These are phyloP conservation scores for Rhizopogon roseolus DNA, from an alignment of 768 basidiomycete species.

Conservation along the genomic window DNA sequence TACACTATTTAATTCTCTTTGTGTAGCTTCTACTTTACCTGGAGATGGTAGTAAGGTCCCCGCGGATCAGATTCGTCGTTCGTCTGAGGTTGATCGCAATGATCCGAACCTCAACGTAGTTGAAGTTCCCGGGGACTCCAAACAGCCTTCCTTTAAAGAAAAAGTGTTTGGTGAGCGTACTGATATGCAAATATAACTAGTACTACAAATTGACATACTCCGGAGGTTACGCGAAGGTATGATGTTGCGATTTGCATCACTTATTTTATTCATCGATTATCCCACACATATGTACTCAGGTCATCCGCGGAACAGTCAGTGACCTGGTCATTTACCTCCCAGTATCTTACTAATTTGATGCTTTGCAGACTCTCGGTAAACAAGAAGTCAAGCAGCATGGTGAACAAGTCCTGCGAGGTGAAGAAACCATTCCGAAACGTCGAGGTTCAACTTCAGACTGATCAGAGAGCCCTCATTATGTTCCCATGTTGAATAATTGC, in stretches of 20 bases:
- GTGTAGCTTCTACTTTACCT: slow-evolving; percentile 29
- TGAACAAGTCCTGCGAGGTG: slow-evolving; percentile 47
- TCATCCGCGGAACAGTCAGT: slow-evolving; percentile 27
- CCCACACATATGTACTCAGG: slow-evolving; percentile 2
- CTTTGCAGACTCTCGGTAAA: slow-evolving; percentile 22
- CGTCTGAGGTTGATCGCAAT: slow-evolving; percentile 20
- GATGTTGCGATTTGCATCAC: neutral
- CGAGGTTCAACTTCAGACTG: slow-evolving; percentile 16
- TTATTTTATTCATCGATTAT: slow-evolving; percentile 5
- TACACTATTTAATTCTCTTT: neutral
- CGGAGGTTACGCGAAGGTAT: slow-evolving; percentile 27
- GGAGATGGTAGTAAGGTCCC: slow-evolving; percentile 31
- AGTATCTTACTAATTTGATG: neutral
- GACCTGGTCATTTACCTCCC: neutral
- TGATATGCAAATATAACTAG: neutral
- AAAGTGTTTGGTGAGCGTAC: slow-evolving; percentile 44
- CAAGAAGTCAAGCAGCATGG: slow-evolving; percentile 48
- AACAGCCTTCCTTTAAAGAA: slow-evolving; percentile 52
- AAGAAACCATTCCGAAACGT: slow-evolving; percentile 30
- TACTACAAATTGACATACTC: neutral
- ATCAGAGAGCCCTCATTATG: neutral
- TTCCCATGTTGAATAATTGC: neutral
- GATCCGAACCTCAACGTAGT: slow-evolving; percentile 22
- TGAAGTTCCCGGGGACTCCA: slow-evolving; percentile 15
- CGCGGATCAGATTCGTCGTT: slow-evolving; percentile 20